Conservation (phyloP, 306 rosid genomes). For the Ormosia semicastrata region DNA sequence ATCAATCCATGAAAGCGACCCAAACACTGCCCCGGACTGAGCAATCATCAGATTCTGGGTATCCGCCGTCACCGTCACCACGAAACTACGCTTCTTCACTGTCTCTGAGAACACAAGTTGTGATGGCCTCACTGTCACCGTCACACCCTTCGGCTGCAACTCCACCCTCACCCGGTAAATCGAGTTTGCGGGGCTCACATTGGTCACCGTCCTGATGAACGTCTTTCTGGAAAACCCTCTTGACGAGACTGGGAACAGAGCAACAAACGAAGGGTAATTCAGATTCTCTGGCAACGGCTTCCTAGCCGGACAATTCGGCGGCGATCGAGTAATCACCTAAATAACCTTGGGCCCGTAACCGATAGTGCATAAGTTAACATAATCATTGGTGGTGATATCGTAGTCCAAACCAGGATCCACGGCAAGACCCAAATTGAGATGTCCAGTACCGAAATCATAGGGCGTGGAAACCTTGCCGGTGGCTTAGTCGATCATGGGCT, state of each 20-base stretch:
- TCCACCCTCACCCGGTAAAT: slow-evolving; percentile 45
- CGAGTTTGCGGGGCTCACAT: slow-evolving; percentile 52
- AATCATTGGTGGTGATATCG: slow-evolving; percentile 55
- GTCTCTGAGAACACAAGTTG: slow-evolving; percentile 44
- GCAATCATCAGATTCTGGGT: slow-evolving; percentile 43
- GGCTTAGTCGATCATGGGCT: slow-evolving; percentile 53
- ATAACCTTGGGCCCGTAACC: slow-evolving; percentile 59
- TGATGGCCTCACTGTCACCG: slow-evolving; percentile 54
- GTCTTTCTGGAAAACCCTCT: slow-evolving; percentile 39
- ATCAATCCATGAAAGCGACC: slow-evolving; percentile 61
- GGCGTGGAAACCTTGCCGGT: slow-evolving; percentile 52
- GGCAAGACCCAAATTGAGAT: slow-evolving; percentile 54
- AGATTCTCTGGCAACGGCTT: slow-evolving; percentile 58
- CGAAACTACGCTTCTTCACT: slow-evolving; percentile 51
- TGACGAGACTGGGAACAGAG: slow-evolving; percentile 39
- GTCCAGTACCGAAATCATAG: slow-evolving; percentile 68
- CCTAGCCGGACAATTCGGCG: slow-evolving; percentile 44
- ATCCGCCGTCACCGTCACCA: slow-evolving; percentile 48
- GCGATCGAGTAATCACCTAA: slow-evolving; percentile 53
- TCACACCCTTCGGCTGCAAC: slow-evolving; percentile 51
- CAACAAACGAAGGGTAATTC: slow-evolving; percentile 62
- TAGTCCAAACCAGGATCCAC: slow-evolving; percentile 75
- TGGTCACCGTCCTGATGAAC: slow-evolving; percentile 58
- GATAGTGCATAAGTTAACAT: slow-evolving; percentile 46
- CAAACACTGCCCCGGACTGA: slow-evolving; percentile 57